Base-by-base conservation (phyloP, 177 flowering plant species). In the Telopea speciosissima region DNA sequence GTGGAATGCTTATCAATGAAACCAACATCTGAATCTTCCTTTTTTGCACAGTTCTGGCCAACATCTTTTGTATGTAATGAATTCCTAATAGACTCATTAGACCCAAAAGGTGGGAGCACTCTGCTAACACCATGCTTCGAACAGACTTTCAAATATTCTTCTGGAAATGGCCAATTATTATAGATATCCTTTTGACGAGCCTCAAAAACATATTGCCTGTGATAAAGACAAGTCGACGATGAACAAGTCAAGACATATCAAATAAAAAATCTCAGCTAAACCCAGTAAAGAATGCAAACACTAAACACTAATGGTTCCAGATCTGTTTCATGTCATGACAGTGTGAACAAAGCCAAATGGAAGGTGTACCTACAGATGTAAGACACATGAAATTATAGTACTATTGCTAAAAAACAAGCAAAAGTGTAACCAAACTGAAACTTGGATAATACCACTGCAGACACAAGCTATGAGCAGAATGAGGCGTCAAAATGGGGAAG, bases 91-190 rank as follows among this genome's bases (percentile, higher is more conserved):
- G 63, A 67, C 61, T 54, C 60, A 62, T 11, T 65, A 67, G 68
- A 23, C 33, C 72, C 80, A 59, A 78, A 58, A 11, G 83, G 79
- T 36, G 83, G 83, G 64, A 81, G 78, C 67, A 81, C 75, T 56
- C 73, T 69, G 21, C 23, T 71, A 75, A 81, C 33, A 25, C 83
- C 81, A 67, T 68, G 70, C 23, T 68, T 69, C 40, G 71, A 64
- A 69, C 77, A 78, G 26, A 67, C 31, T 42, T 72, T 63, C 74
- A 81, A 68, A 62, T 63, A 72, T 36, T 76, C 68, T 56, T 75
- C 74, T 26, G 71, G 63, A 69, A 81, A 81, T 73, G 83, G 83
- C 83, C 83, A 81, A 60, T 69, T 81, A 28, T 8, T 45, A 66
- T 31, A 24, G 52, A 81, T 69, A 67, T 74, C 68, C 70, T 66